These are phyloP conservation scores for Biscogniauxia marginata DNA, from an alignment of 2,329 filamentous ascomycete species.

Conservation along the genomic window DNA sequence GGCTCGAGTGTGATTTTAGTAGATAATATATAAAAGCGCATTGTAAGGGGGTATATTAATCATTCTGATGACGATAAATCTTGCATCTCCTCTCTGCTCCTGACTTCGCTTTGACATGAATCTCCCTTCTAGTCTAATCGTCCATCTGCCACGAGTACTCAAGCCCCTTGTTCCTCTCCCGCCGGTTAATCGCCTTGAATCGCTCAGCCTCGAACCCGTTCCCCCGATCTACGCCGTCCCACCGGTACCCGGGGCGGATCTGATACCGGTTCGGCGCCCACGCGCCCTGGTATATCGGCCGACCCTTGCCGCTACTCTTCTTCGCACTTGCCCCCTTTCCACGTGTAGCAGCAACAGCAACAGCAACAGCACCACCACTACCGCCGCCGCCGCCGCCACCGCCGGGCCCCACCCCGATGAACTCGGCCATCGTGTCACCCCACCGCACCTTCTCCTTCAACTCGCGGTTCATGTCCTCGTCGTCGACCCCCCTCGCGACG, in stretches of 20 bases:
- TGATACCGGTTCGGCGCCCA: slow-evolving; percentile 90
- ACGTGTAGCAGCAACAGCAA: no score
- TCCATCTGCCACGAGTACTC: slow-evolving; percentile 98
- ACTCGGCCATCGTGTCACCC: slow-evolving; percentile 90
- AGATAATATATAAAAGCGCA: no score
- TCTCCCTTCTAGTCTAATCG: slow-evolving; percentile 53
- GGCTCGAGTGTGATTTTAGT: no score
- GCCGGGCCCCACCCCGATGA: slow-evolving; percentile 57
- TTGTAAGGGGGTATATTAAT: no score
- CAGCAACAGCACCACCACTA: slow-evolving; percentile 25
- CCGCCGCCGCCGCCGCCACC: slow-evolving; percentile 15
- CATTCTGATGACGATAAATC: background rate
- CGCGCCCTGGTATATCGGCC: slow-evolving; percentile 73
- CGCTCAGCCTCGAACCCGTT: slow-evolving; percentile 93
- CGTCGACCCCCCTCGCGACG: slow-evolving; percentile 77
- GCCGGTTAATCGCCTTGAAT: slow-evolving; percentile 82
- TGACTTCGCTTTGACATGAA: background rate
- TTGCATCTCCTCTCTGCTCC: background rate
- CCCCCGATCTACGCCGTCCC: slow-evolving; percentile 93
- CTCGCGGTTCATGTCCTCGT: slow-evolving; percentile 81
- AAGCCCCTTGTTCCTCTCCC: slow-evolving; percentile 72
- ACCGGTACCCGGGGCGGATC: slow-evolving; percentile 86
- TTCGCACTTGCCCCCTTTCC: slow-evolving; percentile 34
- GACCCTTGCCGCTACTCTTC: slow-evolving; percentile 39
- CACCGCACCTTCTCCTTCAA: slow-evolving; percentile 74